Conservation (phyloP, 176 grass and related monocot species). For the Juncus effusus region DNA sequence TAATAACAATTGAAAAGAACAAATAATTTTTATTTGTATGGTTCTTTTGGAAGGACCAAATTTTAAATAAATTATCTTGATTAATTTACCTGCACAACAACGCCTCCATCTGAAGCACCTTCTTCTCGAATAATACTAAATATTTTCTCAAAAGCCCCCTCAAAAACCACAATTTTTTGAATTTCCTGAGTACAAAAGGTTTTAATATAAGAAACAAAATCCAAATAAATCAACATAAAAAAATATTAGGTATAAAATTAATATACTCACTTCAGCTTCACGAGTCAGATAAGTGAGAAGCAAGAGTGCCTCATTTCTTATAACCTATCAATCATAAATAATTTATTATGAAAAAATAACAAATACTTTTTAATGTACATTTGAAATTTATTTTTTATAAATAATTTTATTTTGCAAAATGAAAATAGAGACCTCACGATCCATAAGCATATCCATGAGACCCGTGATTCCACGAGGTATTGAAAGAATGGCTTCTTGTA, state of each 20-base stretch:
- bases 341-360: no score
- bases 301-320: slow-evolving; percentile 95
- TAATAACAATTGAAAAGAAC: slow-evolving; percentile 15
- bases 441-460: slow-evolving; percentile 99
- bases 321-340: slow-evolving; percentile 56
- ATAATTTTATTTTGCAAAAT: slow-evolving; percentile 6
- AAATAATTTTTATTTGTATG: slow-evolving; percentile 12
- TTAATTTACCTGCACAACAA: slow-evolving; percentile 89
- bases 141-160: slow-evolving; percentile 98
- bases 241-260: slow-evolving; percentile 9
- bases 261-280: slow-evolving; percentile 69
- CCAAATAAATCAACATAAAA: background rate
- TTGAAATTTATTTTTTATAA: no score
- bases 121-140: slow-evolving; percentile 99
- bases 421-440: slow-evolving; percentile 63
- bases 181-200: slow-evolving; percentile 66
- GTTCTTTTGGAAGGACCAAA: background rate
- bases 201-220: slow-evolving; percentile 19
- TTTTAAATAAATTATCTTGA: slow-evolving; percentile 6
- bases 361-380: no score
- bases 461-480: slow-evolving; percentile 96
- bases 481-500: slow-evolving; percentile 95
- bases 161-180: slow-evolving; percentile 99
- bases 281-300: slow-evolving; percentile 97
- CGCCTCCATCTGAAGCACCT: slow-evolving; percentile 95